Base-by-base conservation (phyloP, 345 rosid species). In the Brassica juncea region DNA sequence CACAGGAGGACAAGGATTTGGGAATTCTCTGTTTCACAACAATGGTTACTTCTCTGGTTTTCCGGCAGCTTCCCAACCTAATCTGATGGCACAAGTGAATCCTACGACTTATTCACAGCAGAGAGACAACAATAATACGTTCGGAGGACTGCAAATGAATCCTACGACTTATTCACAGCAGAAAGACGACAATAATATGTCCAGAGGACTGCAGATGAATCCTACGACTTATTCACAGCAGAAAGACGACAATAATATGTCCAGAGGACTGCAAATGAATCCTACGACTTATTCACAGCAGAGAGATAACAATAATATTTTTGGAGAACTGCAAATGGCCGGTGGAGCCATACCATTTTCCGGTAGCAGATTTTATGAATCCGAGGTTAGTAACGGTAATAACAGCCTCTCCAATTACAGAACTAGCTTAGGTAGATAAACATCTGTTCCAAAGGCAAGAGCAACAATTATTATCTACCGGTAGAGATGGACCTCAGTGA, bases 31-130 rank as follows among this genome's bases (percentile, higher is more conserved):
- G 72, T 70, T 39, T 57, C 15, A 59, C 47, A 66, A 71, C 66
- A 76, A 66, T 12, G 55, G 64, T 27, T 65, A 81, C 83, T 64
- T 80, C 1, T 74, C 80, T 63, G 62, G 72, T 66, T 76, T 71
- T 76, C 66, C 73, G 16, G 52, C 69, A 66, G 73, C 73, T 71
- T 76, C 61, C 28, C 80, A 58, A 42, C 62, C 79, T 68, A 63
- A 70, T 74, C 21, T 63, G 49, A 55, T 75, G 19, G 47, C 34
- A 71, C 80, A 75, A 71, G 14, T 64, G 64, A 64, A 42, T 70
- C 55, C 28, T 54, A 54, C n/a, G 4, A n/a, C 73, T 71, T 52
- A 54, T 57, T 75, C 73, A 9, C 76, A 70, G 72, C 63, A 70
- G 58, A 65, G 83, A 42, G 83, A 70, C 32, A 16, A 57, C 23